Base-by-base conservation (phyloP, 169 alveolate species). In the Eimeria brunetti region DNA sequence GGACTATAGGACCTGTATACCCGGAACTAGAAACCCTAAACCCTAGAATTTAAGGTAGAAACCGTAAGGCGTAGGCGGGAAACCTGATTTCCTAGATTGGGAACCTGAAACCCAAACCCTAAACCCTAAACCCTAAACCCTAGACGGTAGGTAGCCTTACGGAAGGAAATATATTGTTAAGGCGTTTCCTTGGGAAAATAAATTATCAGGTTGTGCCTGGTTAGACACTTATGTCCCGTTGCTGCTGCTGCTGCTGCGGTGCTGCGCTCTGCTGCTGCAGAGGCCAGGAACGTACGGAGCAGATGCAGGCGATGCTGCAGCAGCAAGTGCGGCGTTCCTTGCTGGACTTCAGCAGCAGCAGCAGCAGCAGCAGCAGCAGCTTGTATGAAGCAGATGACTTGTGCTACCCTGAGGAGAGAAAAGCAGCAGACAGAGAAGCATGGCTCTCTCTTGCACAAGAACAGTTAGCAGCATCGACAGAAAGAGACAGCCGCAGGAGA, bases 221-320 rank as follows among this genome's bases (percentile, higher is more conserved):
- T n/a, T n/a, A n/a, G n/a, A n/a, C n/a, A n/a, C n/a, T n/a, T n/a
- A n/a, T 30, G 30, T 73, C 49, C 51, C 53, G 84, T 49, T 76
- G 64, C 64, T 41, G 58, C 41, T 44, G 88, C 38, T 76, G 64
- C 64, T 76, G 89, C 71, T 81, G 69, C 44, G 46, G 89, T 0
- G 24, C 49, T 14, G 18, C 46, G 14, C 20, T 71, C 5, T 76
- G 86, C 27, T 56, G 58, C 44, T 33, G 75, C 62, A 89, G 94
- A 51, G 98, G 98, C 2, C 97, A 94, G 84, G 98, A 92, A 83
- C 95, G 97, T 20, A 97, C 97, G 64, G 92, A 89, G 53, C 64
- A 91, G 94, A 89, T 97, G 95, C 94, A 96, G 94, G 96, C 96
- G 94, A 96, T 95, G 92, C 86, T 97, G 85, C 95, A 95, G 94